Evolutionary conservation across 805 yeast species (phyloP), one percentile per base, ranked within the genome.

Genomic region (Candida methanosorbosa): DNA sequence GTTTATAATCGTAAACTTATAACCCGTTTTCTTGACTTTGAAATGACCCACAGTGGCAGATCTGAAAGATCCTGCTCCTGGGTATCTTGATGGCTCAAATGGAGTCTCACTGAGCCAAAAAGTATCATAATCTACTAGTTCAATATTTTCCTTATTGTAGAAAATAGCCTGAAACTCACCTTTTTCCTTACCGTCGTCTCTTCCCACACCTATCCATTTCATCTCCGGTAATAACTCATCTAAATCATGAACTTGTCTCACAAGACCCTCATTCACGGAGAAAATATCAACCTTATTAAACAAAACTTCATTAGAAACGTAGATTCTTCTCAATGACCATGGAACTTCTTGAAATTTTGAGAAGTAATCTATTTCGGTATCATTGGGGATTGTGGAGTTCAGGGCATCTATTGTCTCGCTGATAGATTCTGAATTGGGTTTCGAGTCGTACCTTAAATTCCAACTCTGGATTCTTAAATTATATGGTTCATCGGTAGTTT

Each of bases 21-120:
- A 64, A 30, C 63, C 64, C 33, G 65, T 47, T 19, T 38, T 31
- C 19, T 49, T 50, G 42, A 46, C 54, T 27, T 31, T 19, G 25
- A 64, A 48, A 13, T 56, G 54, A 6, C 60, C 60, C 14, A 64
- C 49, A 0, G 71, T 66, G 19, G 63, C 63, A 12, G 63, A 50
- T 41, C 74, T 52, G 23, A 42, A 50, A 7, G 64, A 56, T 2
- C 63, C 63, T 15, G 72, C 69, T 27, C 63, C 67, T 32, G 59
- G 55, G 24, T 49, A 58, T 26, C 53, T 58, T 13, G 75, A 65
- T 1, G 80, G 77, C n/a, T 45, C 53, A 30, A 63, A 66, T 1
- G 81, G 81, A 3, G 77, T 72, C 14, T 62, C 59, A 40, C 75
- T 66, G 12, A 75, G 52, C 81, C 81, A 75, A 35, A 61, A 61